Conservation (phyloP, 1,284 basidiomycete species). For the Mycena citricolor region DNA sequence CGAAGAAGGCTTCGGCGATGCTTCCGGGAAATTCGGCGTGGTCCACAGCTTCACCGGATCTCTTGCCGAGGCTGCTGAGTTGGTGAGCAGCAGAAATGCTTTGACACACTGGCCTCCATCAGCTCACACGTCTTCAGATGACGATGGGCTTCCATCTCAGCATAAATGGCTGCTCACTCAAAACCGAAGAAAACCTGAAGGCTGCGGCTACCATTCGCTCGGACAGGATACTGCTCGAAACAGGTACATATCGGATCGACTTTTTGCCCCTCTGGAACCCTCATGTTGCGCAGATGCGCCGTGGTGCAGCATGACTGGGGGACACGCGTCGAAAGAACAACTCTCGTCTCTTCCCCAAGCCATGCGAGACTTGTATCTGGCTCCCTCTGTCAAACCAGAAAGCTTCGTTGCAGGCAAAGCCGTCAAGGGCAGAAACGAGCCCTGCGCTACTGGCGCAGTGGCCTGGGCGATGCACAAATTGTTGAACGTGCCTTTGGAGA, state of each 20-base stretch:
- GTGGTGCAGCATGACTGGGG: conserved; percentile 81
- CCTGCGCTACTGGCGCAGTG: conserved; percentile 69
- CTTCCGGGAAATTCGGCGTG: conserved; percentile 72
- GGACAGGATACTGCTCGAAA: conserved; percentile 77
- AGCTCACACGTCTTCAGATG: conserved; percentile 55
- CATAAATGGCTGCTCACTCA: conserved; percentile 84
- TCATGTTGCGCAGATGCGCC: conserved; percentile 59
- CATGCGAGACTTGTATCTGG: conserved; percentile 53
- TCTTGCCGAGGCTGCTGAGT: conserved; percentile 62
- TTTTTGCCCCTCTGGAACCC: conserved; percentile 24
- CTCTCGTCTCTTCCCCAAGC: conserved; percentile 53
- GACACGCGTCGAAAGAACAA: conserved; percentile 69
- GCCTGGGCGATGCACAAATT: conserved; percentile 75
- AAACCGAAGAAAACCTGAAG: conserved; percentile 72
- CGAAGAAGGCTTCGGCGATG: conserved; percentile 62
- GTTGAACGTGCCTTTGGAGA: conserved; percentile 54
- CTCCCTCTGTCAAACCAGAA: conserved; percentile 64
- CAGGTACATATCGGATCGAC: conserved; percentile 61
- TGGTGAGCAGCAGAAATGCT: conserved; percentile 46
- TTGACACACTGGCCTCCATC: conserved; percentile 27
- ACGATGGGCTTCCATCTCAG: conserved; percentile 71
- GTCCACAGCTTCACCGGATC: conserved; percentile 89
- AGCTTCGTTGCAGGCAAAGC: conserved; percentile 60
- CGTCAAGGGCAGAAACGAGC: conserved; percentile 86
- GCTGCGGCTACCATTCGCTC: conserved; percentile 62